Base-by-base conservation (phyloP, 2,329 filamentous ascomycete species). In the Diaporthe ilicicola region DNA sequence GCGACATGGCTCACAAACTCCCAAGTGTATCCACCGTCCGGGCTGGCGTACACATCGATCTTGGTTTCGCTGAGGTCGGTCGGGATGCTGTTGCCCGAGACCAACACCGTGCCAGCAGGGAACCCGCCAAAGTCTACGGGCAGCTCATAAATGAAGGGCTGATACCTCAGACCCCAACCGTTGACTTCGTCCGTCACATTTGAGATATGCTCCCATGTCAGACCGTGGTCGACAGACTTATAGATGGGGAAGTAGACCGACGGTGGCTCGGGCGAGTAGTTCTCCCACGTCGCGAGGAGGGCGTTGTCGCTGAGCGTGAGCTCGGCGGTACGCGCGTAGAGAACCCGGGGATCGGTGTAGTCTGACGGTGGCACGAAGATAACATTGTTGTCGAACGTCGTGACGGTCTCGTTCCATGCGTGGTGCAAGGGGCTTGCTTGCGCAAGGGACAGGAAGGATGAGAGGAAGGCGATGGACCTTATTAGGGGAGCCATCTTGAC, bases 11-110 rank as follows among this genome's bases (percentile, higher is more conserved):
- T 90, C 66, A 93, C 86, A 74, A 93, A 93, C 34, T 87, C 81
- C 92, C 91, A 94, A 1, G 86, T 90, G 42, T 80, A 75, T 8
- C 91, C 92, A 54, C 82, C 81, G 76, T 94, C 90, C 9, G 78
- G 82, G 54, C 87, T 90, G 9, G 89, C 91, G 76, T 93, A 94
- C 9, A 94, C 81, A 72, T 93, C 91, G 61, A 94, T 91, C 73
- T 91, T 85, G 0, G 91, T 93, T 71, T 84, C 81, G 50, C 86
- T 89, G 34, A 92, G 83, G 78, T 93, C 81, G 2, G 83, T 76
- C 44, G 75, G 75, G 74, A 90, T 90, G 34, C 87, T 88, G 73
- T 86, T 91, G 1, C 89, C 90, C 0, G 90, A 85, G 10, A 87
- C 79, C 17, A 94, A 82, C 24, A 94, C 81, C 0, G 91, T 93